Base-by-base conservation (phyloP, 176 grass and related monocot genomes). In the Musa acuminata region DNA sequence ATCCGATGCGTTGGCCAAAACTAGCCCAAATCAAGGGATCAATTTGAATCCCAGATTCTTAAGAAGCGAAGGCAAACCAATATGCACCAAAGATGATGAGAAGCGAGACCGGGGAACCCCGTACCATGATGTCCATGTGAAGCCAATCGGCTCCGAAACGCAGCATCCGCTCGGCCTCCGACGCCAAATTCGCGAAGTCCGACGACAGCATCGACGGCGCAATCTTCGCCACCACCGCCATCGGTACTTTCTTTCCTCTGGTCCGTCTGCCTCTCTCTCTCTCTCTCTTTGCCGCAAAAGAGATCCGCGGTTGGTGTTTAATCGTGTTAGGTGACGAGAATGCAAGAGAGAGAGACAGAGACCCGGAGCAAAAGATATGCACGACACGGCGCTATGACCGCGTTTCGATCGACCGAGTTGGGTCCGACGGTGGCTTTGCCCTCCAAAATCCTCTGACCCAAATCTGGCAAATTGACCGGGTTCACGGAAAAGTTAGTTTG, bases 41-140 rank as follows among this genome's bases (percentile, higher is more conserved):
- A 43, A 43, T 43, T 43, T 13, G 8, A 50, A 8, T 11, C 6
- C 6, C 9, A 8, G 9, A 49, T 11, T 50, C 13, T 5, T 16
- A 70, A 22, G 29, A 48, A 8, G 1, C 20, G 17, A 8, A 11
- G 11, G 11, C 12, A 25, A 73, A 55, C 1, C 51, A 25, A 53
- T 16, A 74, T 17, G 14, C 50, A 13, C 8, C 9, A 3, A 24
- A 13, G 20, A 25, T 11, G 2, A 58, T 62, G 17, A 72, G 1
- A 17, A 55, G 2, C 11, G 43, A 25, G 9, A 27, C 3, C 8
- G 49, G 10, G 29, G 21, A 22, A 65, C 17, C 6, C 49, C 71
- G 27, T 85, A 97, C 95, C 95, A 99, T 99, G 84, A 94, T 93
- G 80, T 99, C 95, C 95, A 99, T 99, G 88, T 94, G 95, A 70